Base-by-base conservation (phyloP, 176 grass and related monocot species). In the Lolium rigidum region DNA sequence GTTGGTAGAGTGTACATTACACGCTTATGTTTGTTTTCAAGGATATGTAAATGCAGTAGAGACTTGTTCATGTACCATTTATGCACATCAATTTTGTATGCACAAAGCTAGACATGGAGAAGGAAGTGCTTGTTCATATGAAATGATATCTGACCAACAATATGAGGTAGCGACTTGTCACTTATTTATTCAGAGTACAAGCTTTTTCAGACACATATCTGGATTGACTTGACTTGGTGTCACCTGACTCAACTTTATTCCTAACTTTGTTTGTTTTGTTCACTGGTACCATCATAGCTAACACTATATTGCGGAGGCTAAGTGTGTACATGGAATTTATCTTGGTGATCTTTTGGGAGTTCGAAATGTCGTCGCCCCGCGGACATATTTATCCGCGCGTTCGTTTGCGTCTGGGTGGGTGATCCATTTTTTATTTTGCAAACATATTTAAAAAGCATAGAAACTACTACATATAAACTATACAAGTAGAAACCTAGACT, bases 1-100 rank as follows among this genome's bases (percentile, higher is more conserved):
- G 74, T 81, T 81, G 59, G 31, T 59, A n/a, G 22, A 70, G 50
- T 78, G 86, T 83, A 88, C 49, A 88, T 76, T 59, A 0, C 79
- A 24, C 4, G 31, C 13, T 64, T 75, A 58, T 47, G 57, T 41
- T 51, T 43, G 41, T 43, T 43, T 43, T 6, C 41, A 43, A 43
- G 41, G 41, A 43, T 6, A 43, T 43, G 41, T 43, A 43, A 43
- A 43, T 43, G 41, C 41, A 43, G 41, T 8, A 60, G 10, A 52
- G 50, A 12, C 13, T 11, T 89, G 55, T 74, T 76, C 17, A 81
- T 46, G 3, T 25, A 7, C 12, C 24, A 48, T 58, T 79, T 68
- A 2, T 50, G 76, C 25, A 43, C 2, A 87, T 51, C 15, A 74
- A 57, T 83, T 83, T 3, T 68, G 1, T 57, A 41, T 47, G 38